A percentile compares a stretch with the other conserved stretches of the same genome.
phyloP scores from a whole-genome alignment of 1,284 basidiomycete species.

The Volvariella surrecta region DNA sequence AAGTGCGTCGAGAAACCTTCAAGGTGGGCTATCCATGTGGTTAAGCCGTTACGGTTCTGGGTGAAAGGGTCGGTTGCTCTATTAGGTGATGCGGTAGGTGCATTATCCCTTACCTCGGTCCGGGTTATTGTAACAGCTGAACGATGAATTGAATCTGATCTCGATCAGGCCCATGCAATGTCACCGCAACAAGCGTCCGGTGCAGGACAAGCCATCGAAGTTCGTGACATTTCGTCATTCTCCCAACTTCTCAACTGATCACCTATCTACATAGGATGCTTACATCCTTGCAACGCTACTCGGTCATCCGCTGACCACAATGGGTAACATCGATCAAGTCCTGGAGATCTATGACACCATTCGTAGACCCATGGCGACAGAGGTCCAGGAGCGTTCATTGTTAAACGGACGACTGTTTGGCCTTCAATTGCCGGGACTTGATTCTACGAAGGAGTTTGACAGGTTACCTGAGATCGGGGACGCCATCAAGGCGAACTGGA shows the following conservation, averaged over 20 bases:
- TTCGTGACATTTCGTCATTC: conserved; percentile 19
- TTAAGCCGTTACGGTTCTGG: conserved; percentile 28
- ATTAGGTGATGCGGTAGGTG: conserved; percentile 35
- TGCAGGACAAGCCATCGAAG: conserved; percentile 49
- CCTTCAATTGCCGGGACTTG: conserved; percentile 15
- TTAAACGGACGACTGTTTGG: conserved; percentile 17
- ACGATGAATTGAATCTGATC: neutral
- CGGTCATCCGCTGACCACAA: conserved; percentile 17
- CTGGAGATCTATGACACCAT: conserved; percentile 26
- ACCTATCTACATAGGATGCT: conserved; percentile 18
- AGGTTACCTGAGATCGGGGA: conserved; percentile 17
- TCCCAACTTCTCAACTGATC: conserved; percentile 12
- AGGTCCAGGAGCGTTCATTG: conserved; percentile 19
- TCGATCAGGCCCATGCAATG: conserved; percentile 41
- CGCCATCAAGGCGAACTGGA: conserved; percentile 22
- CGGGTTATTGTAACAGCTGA: conserved; percentile 6
- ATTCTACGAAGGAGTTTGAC: conserved; percentile 13
- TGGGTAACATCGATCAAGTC: conserved; percentile 16
- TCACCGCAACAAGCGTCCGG: conserved; percentile 41
- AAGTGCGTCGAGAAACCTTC: conserved; percentile 35
- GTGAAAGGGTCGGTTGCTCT: conserved; percentile 29
- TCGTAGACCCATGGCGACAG: conserved; percentile 24
- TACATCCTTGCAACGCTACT: conserved; percentile 25
- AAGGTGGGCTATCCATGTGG: conserved; percentile 35
- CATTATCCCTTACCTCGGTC: neutral